Evolutionary conservation across 352 stramenopile genomes (phyloP).

Genomic region (Pythium vanterpoolii): DNA sequence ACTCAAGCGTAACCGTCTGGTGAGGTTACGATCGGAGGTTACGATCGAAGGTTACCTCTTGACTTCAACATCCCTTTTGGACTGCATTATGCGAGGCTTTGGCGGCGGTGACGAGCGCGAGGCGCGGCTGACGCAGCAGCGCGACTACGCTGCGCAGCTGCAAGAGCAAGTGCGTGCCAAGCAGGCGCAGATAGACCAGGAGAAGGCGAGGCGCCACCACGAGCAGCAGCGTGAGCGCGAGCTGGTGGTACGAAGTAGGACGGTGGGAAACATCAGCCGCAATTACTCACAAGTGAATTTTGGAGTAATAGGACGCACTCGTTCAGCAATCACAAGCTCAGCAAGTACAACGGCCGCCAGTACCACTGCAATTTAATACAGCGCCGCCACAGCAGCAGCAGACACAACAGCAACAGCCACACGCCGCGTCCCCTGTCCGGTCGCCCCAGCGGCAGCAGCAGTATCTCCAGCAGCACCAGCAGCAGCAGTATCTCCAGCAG

Average conservation of each 20-base stretch:
- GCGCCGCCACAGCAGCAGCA: not conserved
- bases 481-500: not conserved
- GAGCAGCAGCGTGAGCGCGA: constrained; percentile 57
- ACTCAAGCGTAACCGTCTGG: not conserved
- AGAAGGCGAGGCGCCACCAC: constrained; percentile 32
- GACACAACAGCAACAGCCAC: not conserved
- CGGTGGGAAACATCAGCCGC: not conserved
- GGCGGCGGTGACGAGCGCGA: constrained; percentile 47
- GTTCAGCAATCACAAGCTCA: not conserved
- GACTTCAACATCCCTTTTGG: not conserved
- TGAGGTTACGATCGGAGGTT: not conserved
- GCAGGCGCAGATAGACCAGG: constrained; percentile 39
- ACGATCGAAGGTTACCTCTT: not conserved
- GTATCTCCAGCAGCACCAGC: not conserved
- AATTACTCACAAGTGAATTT: not conserved
- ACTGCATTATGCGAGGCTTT: constrained; percentile 25
- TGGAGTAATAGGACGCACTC: not conserved
- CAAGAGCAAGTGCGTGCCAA: constrained; percentile 63
- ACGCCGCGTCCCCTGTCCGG: not conserved
- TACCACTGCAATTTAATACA: not conserved
- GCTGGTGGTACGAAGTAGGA: constrained; percentile 19
- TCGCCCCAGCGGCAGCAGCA: constrained; percentile 1
- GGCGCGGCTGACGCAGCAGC: constrained; percentile 45
- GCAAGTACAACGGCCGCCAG: not conserved
- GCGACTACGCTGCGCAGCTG: constrained; percentile 63